A percentile compares a stretch with the other conserved stretches of the same genome.
Evolutionary conservation across 2,329 filamentous ascomycete genomes (phyloP).

Genomic region (Daldinia eschscholtzii): DNA sequence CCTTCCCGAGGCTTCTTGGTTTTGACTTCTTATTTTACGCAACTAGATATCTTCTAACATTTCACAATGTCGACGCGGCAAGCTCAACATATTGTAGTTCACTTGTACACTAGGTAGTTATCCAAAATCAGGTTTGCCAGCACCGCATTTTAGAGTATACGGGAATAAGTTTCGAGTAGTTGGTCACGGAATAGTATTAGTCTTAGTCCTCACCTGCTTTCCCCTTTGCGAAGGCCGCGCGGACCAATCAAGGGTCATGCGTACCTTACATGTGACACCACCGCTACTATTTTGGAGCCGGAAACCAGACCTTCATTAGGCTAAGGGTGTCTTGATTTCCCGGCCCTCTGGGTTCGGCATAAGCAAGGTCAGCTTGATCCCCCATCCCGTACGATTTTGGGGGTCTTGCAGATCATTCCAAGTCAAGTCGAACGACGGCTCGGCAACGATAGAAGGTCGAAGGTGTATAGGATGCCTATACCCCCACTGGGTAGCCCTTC

Average conservation of each 20-base stretch:
- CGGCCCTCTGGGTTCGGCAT: background rate
- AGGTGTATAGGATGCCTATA: conserved; percentile 4
- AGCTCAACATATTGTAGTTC: too few relatives aligned
- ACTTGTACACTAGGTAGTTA: too few relatives aligned
- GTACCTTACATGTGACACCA: conserved; percentile 35
- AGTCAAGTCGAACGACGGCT: background rate
- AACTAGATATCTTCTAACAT: background rate
- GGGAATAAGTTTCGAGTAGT: background rate
- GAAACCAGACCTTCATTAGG: conserved; percentile 19
- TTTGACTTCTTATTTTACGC: background rate
- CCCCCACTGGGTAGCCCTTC: background rate
- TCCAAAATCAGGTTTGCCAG: background rate
- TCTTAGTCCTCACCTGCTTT: background rate
- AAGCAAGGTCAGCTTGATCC: conserved; percentile 5
- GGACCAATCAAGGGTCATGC: conserved; percentile 28
- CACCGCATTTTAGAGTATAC: background rate
- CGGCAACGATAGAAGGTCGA: background rate
- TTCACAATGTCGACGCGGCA: too few relatives aligned
- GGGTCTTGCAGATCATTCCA: background rate
- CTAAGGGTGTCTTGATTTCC: conserved; percentile 13
- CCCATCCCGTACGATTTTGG: conserved; percentile 8
- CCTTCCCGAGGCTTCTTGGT: background rate
- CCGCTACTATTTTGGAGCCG: conserved; percentile 12
- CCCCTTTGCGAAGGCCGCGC: background rate
- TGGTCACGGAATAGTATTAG: background rate